A percentile compares a stretch with the other conserved stretches of the same genome.
These are phyloP conservation scores for peach (Prunus persica) DNA, from an alignment of 306 rosid genomes.

Conservation along the genomic window Prunus_persica_NCBIv2 NC_034011.1:20605501-20606000, in stretches of 20 bases:
- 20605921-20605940: conserved; percentile 22
- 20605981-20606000: not conserved
- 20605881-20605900: not conserved
- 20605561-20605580: conserved; percentile 38
- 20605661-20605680: not conserved
- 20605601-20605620: conserved; percentile 31
- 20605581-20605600: conserved; percentile 27
- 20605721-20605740: conserved; percentile 32
- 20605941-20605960: not conserved
- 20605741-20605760: conserved; percentile 11
- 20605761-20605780: conserved; percentile 1
- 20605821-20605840: not conserved
- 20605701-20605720: conserved; percentile 47
- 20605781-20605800: conserved; percentile 14
- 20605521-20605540: conserved; percentile 44
- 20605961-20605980: not conserved
- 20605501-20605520: conserved; percentile 22
- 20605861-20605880: conserved; percentile 14
- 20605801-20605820: conserved; percentile 24
- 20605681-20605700: conserved; percentile 22
- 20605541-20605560: conserved; percentile 42
- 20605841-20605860: conserved; percentile 11
- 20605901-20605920: conserved; percentile 11
- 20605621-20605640: conserved; percentile 35
- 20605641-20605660: not conserved